phyloP scores from a whole-genome alignment of 177 flowering plant species.

The Vitis hybrid region DNA sequence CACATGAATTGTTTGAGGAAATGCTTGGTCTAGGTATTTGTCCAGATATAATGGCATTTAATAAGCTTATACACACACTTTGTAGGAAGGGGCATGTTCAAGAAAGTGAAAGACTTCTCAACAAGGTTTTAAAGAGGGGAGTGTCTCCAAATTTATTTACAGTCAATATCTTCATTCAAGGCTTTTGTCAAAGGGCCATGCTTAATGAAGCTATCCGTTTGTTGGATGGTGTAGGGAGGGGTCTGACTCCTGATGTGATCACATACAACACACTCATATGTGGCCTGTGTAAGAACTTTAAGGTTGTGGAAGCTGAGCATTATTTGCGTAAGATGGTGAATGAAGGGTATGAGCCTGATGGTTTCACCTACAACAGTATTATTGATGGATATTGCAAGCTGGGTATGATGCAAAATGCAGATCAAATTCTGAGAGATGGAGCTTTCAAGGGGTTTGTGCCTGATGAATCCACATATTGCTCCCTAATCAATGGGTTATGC shows the following conservation, averaged over 20 bases:
- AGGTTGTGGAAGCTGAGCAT: conserved; percentile 64
- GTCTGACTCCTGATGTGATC: conserved; percentile 68
- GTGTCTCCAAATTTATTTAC: conserved; percentile 71
- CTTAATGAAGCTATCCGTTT: conserved; percentile 45
- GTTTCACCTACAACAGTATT: conserved; percentile 70
- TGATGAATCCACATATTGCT: conserved; percentile 70
- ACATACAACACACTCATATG: conserved; percentile 72
- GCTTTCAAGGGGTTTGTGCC: conserved; percentile 72
- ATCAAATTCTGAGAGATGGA: conserved; percentile 60
- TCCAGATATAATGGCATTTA: conserved; percentile 71
- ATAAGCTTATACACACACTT: conserved; percentile 66
- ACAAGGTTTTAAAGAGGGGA: conserved; percentile 81
- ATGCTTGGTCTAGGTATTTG: conserved; percentile 55
- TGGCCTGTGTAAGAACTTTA: conserved; percentile 69
- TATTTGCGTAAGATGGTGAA: conserved; percentile 74
- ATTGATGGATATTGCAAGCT: conserved; percentile 77
- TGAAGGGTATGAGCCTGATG: conserved; percentile 71
- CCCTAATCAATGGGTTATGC: conserved; percentile 70
- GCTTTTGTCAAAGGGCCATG: conserved; percentile 54
- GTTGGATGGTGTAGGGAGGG: conserved; percentile 39
- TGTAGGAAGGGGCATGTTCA: conserved; percentile 62
- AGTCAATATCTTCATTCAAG: conserved; percentile 71
- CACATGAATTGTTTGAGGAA: conserved; percentile 59
- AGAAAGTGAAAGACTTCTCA: conserved; percentile 67
- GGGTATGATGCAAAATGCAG: conserved; percentile 64